Evolutionary conservation across 305 asterid species (phyloP).

Genomic region (Fraxinus floribunda): DNA sequence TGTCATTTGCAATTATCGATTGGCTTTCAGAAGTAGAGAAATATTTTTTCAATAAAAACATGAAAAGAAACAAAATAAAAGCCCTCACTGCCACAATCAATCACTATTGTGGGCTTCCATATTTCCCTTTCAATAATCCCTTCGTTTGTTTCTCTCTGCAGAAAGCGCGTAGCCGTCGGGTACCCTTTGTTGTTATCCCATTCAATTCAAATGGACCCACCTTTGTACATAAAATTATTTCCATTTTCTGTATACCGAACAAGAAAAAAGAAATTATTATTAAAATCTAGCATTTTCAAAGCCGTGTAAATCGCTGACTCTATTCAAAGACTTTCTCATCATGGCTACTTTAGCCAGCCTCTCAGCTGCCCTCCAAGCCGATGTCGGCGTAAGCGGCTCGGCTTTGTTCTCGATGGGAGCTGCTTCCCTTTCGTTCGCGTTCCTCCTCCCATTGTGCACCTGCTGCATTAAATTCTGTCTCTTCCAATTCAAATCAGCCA

Average conservation of each 20-base stretch:
- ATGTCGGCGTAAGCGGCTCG: slow-evolving; percentile 92
- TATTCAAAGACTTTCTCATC: slow-evolving; percentile 83
- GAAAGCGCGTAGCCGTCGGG: slow-evolving; percentile 47
- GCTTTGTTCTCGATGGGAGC: slow-evolving; percentile 45
- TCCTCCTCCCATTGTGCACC: slow-evolving; percentile 30
- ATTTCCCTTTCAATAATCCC: slow-evolving; percentile 19
- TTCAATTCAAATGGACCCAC: slow-evolving; percentile 5
- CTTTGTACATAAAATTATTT: slow-evolving; percentile 26
- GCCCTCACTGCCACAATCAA: slow-evolving; percentile 29
- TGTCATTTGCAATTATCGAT: not conserved
- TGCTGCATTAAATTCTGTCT: slow-evolving; percentile 36
- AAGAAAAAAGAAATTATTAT: not conserved
- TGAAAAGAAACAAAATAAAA: slow-evolving; percentile 3
- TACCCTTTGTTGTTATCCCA: slow-evolving; percentile 29
- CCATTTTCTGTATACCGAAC: not conserved
- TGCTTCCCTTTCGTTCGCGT: slow-evolving; percentile 22
- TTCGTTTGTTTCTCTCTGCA: slow-evolving; percentile 26
- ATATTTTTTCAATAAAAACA: slow-evolving; percentile 1
- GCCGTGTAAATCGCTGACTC: slow-evolving; percentile 97
- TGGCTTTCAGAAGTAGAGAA: slow-evolving; percentile 9
- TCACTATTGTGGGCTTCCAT: slow-evolving; percentile 36
- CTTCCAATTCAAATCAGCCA: slow-evolving; percentile 52
- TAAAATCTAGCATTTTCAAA: slow-evolving; percentile 97
- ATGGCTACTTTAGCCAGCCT: slow-evolving; percentile 93
- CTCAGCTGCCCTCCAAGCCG: slow-evolving; percentile 99